These are phyloP conservation scores for Saprolegnia diclina DNA, from an alignment of 352 stramenopile genomes.

Conservation along the genomic window DNA sequence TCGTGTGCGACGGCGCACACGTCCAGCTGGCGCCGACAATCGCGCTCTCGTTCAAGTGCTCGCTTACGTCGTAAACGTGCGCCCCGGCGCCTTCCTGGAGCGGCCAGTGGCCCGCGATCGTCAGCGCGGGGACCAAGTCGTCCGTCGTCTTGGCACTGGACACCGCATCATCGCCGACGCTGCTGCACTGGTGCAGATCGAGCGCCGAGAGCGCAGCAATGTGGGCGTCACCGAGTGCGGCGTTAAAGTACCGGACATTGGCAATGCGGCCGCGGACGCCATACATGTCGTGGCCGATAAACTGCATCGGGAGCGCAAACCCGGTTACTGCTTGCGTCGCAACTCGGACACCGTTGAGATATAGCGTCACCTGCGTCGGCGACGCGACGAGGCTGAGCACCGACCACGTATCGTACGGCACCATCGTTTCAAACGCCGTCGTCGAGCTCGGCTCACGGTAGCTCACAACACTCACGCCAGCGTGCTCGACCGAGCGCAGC, in stretches of 20 bases:
- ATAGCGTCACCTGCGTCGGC: background rate
- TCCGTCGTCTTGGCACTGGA: background rate
- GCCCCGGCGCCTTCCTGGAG: constrained; percentile 19
- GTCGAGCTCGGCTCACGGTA: constrained; percentile 5
- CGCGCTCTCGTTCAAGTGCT: constrained; percentile 1
- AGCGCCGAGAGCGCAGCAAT: background rate
- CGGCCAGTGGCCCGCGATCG: constrained; percentile 1
- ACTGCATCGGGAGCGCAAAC: constrained; percentile 13
- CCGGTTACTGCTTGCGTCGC: background rate
- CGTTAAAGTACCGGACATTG: constrained; percentile 26
- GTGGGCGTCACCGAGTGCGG: background rate
- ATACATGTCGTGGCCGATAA: constrained; percentile 15
- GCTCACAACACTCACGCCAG: background rate
- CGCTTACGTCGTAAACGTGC: background rate
- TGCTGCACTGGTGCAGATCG: constrained; percentile 2
- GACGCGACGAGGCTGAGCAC: constrained; percentile 10
- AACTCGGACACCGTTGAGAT: constrained; percentile 8
- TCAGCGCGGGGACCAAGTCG: constrained; percentile 9
- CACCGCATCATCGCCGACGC: no score
- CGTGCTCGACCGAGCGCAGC: background rate
- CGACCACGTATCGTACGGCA: constrained; percentile 14
- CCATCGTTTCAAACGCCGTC: background rate
- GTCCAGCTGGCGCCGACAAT: constrained; percentile 8
- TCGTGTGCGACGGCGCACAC: background rate
- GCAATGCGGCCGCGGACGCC: constrained; percentile 10